A percentile compares a stretch with the other conserved stretches of the same genome.
phyloP scores from a whole-genome alignment of 2,329 filamentous ascomycete genomes.

The Beauveria australis region DNA sequence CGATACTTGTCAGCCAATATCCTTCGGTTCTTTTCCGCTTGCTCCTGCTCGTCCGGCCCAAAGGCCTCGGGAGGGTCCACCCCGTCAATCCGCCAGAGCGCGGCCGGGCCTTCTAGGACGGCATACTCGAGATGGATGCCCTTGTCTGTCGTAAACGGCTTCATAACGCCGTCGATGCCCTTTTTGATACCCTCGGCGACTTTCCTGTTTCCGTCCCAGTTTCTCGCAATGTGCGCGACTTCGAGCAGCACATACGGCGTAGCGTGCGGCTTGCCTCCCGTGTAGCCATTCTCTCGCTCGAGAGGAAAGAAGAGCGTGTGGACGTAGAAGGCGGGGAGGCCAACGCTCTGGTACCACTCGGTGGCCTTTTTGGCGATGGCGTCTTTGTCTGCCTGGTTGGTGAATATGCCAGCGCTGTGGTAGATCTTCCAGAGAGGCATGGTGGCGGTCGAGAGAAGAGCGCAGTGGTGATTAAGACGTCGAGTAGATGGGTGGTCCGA shows the following conservation, averaged over 20 bases:
- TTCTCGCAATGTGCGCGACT: not conserved
- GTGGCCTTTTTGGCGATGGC: not conserved
- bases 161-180: not conserved
- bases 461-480: too few species aligned
- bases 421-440: not conserved
- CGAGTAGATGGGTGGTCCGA: too few species aligned
- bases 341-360: not conserved
- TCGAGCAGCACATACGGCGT: not conserved
- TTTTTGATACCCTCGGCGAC: not conserved
- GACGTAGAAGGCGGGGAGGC: not conserved
- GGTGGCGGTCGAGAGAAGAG: not conserved
- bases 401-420: not conserved
- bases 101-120: not conserved
- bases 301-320: not conserved
- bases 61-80: not conserved
- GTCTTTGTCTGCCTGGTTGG: not conserved
- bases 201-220: not conserved
- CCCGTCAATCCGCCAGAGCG: not conserved
- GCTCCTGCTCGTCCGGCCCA: not conserved
- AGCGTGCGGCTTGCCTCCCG: not conserved
- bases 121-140: not conserved
- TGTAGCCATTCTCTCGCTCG: not conserved
- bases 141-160: not conserved
- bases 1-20: not conserved
- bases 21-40: not conserved